Evolutionary conservation across 2,329 filamentous ascomycete genomes (phyloP).

Genomic region (Hypoxylon sp.): DNA sequence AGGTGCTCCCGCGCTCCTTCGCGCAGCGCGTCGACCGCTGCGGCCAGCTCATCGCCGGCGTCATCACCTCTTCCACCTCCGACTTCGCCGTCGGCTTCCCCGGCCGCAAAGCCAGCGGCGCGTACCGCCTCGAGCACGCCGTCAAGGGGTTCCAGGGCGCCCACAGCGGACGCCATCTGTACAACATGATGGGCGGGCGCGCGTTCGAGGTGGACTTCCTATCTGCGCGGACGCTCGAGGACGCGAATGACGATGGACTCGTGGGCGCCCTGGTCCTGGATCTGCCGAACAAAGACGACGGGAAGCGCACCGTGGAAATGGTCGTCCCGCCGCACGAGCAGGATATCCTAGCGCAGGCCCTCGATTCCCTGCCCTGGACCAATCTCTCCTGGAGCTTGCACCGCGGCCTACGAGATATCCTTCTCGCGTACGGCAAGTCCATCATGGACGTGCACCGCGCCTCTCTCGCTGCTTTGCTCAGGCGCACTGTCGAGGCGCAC

Average conservation of each 20-base stretch:
- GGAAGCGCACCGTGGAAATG: conserved; percentile 29
- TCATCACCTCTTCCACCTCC: conserved; percentile 40
- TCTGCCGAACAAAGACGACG: conserved; percentile 45
- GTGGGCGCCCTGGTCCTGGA: conserved; percentile 28
- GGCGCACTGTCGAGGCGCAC: conserved; percentile 25
- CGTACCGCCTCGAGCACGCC: conserved; percentile 46
- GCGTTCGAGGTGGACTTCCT: conserved; percentile 55
- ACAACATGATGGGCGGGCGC: conserved; percentile 54
- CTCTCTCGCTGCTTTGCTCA: conserved; percentile 44
- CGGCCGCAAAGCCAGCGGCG: conserved; percentile 47
- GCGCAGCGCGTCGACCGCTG: conserved; percentile 49
- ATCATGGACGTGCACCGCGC: conserved; percentile 50
- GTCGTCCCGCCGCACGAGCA: conserved; percentile 42
- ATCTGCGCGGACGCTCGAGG: conserved; percentile 26
- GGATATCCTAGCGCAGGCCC: conserved; percentile 44
- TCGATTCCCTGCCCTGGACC: conserved; percentile 55
- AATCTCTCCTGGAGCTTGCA: conserved; percentile 55
- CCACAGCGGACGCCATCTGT: conserved; percentile 52
- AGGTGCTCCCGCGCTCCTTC: conserved; percentile 49
- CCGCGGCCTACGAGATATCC: conserved; percentile 53
- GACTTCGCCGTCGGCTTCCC: conserved; percentile 48
- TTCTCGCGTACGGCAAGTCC: conserved; percentile 50
- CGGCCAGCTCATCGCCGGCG: conserved; percentile 49
- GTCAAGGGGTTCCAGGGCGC: conserved; percentile 52
- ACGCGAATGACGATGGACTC: background rate